These are phyloP conservation scores for Blechomonas ayalai DNA, from an alignment of 208 protist genomes.

Conservation along the genomic window DNA sequence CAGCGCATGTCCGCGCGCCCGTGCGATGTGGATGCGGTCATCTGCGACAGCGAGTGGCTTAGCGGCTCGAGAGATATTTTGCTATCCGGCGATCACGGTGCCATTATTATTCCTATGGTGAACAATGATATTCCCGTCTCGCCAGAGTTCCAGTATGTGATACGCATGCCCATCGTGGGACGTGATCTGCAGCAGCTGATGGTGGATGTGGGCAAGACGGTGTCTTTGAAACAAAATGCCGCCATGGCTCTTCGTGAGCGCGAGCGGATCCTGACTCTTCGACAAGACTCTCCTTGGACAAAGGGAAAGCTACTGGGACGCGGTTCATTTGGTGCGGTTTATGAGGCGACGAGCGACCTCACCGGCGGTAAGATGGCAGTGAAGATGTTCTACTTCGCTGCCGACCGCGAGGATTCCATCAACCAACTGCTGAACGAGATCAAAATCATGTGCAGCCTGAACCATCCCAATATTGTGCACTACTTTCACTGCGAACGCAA, in stretches of 20 bases:
- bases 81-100: constrained; percentile 40
- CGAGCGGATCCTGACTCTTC: constrained; percentile 82
- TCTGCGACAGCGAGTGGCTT: constrained; percentile 83
- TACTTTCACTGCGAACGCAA: constrained; percentile 89
- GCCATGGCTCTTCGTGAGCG: constrained; percentile 68
- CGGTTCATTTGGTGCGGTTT: constrained; percentile 82
- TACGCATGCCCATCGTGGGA: constrained; percentile 66
- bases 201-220: constrained; percentile 68
- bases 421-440: constrained; percentile 85
- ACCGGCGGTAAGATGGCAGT: constrained; percentile 91
- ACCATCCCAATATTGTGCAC: constrained; percentile 90
- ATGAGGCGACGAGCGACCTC: constrained; percentile 87
- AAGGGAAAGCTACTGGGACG: constrained; percentile 83
- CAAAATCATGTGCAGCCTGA: constrained; percentile 87
- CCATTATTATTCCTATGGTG: constrained; percentile 71
- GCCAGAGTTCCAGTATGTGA: constrained; percentile 52
- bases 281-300: constrained; percentile 88
- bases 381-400: constrained; percentile 88
- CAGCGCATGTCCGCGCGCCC: constrained; percentile 49
- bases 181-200: constrained; percentile 64
- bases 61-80: constrained; percentile 58
- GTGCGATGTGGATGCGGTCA: constrained; percentile 81
- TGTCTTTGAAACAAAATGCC: constrained; percentile 80
- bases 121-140: constrained; percentile 29
- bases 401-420: constrained; percentile 62